Conservation (phyloP, 306 rosid genomes). For the Castanea mollissima region DNA sequence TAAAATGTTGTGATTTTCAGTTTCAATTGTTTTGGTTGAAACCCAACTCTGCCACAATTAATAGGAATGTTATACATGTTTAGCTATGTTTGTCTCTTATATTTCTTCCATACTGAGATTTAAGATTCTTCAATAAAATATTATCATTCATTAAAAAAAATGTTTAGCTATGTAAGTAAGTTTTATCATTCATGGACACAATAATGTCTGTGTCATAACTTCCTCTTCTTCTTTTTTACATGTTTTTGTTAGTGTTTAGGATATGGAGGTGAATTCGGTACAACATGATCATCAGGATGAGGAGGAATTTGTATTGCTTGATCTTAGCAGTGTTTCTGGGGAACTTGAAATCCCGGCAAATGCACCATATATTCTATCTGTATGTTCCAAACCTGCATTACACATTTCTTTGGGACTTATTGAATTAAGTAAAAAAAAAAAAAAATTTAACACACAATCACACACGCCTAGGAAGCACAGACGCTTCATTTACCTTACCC, state of each 20-base stretch:
- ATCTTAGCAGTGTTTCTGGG: conserved; percentile 54
- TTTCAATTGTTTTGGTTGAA: no score
- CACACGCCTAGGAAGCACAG: no score
- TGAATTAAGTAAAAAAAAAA: background rate
- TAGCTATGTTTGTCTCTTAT: no score
- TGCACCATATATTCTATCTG: conserved; percentile 68
- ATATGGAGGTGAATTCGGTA: conserved; percentile 49
- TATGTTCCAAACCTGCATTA: conserved; percentile 24
- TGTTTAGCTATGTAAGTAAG: no score
- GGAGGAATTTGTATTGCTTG: conserved; percentile 76
- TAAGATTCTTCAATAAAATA: no score
- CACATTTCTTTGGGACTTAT: background rate
- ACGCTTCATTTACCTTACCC: no score
- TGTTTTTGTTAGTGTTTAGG: conserved; percentile 8
- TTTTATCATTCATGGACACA: background rate
- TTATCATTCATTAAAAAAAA: no score
- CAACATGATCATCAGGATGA: conserved; percentile 27
- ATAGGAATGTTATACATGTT: no score
- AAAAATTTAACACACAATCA: background rate
- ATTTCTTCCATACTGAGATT: no score
- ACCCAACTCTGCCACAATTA: no score
- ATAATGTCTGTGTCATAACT: background rate
- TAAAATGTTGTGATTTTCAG: no score
- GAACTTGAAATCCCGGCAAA: conserved; percentile 57
- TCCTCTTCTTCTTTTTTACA: background rate